These are phyloP conservation scores for Claviceps quebecensis DNA, from an alignment of 2,329 filamentous ascomycete species.

Conservation along the genomic window DNA sequence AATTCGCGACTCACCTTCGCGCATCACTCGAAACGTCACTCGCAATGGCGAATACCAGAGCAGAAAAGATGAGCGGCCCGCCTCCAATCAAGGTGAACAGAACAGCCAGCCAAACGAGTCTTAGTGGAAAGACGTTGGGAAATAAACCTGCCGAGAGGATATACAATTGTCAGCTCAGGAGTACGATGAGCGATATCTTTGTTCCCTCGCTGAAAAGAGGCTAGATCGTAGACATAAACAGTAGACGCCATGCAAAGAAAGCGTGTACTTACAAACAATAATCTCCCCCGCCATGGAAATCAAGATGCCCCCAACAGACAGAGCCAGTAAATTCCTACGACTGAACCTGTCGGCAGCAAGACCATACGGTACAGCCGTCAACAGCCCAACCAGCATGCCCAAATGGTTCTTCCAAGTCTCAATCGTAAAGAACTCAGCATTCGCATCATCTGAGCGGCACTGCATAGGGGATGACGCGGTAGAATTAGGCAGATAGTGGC, in stretches of 20 bases:
- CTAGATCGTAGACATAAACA: not conserved
- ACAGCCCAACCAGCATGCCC: not conserved
- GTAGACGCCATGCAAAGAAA: not conserved
- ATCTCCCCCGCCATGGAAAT: slow-evolving; percentile 4
- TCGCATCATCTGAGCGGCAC: not conserved
- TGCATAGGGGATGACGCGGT: not conserved
- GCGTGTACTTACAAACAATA: not conserved
- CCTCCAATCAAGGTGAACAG: slow-evolving; percentile 3
- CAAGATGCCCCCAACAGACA: not conserved
- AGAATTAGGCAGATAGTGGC: not conserved
- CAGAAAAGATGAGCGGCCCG: slow-evolving; percentile 2
- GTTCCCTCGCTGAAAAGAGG: not conserved
- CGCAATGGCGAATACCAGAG: slow-evolving; percentile 2
- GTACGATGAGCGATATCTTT: not conserved
- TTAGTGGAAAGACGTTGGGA: not conserved
- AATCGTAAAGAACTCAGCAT: not conserved
- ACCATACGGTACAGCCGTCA: slow-evolving; percentile 4
- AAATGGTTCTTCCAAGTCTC: not conserved
- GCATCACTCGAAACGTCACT: slow-evolving; percentile 2
- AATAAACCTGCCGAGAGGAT: not conserved
- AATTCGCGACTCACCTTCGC: not conserved
- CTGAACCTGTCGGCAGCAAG: slow-evolving; percentile 4
- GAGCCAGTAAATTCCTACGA: slow-evolving; percentile 3
- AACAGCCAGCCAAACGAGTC: slow-evolving; percentile 1
- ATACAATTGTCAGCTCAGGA: not conserved